Base-by-base conservation (phyloP, 2,329 filamentous ascomycete species). In the Colletotrichum musicola region DNA sequence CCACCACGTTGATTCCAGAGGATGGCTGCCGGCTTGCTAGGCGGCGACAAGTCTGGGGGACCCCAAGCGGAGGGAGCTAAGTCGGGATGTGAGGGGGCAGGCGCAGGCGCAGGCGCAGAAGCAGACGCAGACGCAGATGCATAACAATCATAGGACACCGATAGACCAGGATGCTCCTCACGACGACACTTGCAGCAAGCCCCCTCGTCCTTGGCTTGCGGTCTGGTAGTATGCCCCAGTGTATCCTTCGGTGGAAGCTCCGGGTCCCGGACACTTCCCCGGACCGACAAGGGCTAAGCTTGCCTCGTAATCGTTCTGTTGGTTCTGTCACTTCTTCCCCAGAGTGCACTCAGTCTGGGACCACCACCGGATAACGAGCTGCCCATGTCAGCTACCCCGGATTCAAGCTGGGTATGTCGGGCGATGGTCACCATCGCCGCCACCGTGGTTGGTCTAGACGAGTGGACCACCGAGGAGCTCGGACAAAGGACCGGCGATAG, bases 311-410 rank as follows among this genome's bases (percentile, higher is more conserved):
- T 42, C 14, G 25, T 25, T 13, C n/a, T 60, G 57, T 60, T 51
- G 57, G 57, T 42, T 20, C 57, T n/a, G 46, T 35, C 35, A 27
- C 35, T 42, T 42, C 4, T 35, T 51, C 57, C 22, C 46, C 46
- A n/a, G 14, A 50, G 42, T 38, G 44, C 42, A 20, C n/a, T 25
- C 40, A 14, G 40, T 7, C 13, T 49, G 25, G 30, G 42, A 22
- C 5, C 16, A 22, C 5, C 16, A 22, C 16, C 55, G 27, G 22
- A 35, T 49, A 18, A 10, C 5, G 42, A 22, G 44, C 6, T 30
- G 50, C 12, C 56, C 56, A 49, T 42, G 44, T 38, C 35, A n/a
- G 38, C 47, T 67, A 63, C 64, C 64, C 64, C 64, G 35, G 64
- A 67, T 25, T 22, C 18, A 25, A 38, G 7, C 59, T 54, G 38